phyloP scores from a whole-genome alignment of 768 basidiomycete genomes.

The Fomitopsis serialis region DNA sequence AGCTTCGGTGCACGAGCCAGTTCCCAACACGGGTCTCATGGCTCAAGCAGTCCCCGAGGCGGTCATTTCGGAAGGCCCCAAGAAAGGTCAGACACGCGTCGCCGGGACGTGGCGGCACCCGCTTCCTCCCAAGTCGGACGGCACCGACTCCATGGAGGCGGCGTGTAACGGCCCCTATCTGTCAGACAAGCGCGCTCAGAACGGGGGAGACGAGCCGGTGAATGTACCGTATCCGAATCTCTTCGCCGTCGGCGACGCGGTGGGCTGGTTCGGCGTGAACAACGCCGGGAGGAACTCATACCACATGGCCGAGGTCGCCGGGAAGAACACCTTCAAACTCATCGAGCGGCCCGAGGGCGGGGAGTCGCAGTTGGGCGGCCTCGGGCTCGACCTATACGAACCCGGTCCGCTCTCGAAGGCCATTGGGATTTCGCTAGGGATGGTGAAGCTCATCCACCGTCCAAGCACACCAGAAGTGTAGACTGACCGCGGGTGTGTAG shows the following conservation, averaged over 20 bases:
- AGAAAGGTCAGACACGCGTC: slow-evolving; percentile 39
- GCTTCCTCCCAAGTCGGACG: slow-evolving; percentile 5
- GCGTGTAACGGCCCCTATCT: not conserved
- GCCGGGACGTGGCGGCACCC: slow-evolving; percentile 37
- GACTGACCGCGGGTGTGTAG: not conserved
- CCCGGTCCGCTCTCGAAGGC: slow-evolving; percentile 36
- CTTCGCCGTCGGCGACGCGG: slow-evolving; percentile 59
- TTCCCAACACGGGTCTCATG: slow-evolving; percentile 49
- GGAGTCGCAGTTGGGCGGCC: not conserved
- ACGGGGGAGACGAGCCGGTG: slow-evolving; percentile 10
- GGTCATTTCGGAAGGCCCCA: slow-evolving; percentile 29
- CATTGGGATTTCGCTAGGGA: slow-evolving; percentile 60
- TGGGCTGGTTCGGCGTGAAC: slow-evolving; percentile 59
- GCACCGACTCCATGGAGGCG: not conserved
- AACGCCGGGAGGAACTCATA: slow-evolving; percentile 51
- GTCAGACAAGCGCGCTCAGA: slow-evolving; percentile 3
- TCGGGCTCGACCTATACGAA: slow-evolving; percentile 36
- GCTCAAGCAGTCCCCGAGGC: slow-evolving; percentile 14
- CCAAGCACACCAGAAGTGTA: not conserved
- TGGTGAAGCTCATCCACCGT: slow-evolving; percentile 32
- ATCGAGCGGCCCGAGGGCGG: slow-evolving; percentile 23
- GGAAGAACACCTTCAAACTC: slow-evolving; percentile 45
- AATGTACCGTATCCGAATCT: slow-evolving; percentile 45
- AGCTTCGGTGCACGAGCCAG: slow-evolving; percentile 62
- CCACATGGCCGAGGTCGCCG: slow-evolving; percentile 37